phyloP scores from a whole-genome alignment of 2,329 filamentous ascomycete genomes.

The Elsinoe perseae region DNA sequence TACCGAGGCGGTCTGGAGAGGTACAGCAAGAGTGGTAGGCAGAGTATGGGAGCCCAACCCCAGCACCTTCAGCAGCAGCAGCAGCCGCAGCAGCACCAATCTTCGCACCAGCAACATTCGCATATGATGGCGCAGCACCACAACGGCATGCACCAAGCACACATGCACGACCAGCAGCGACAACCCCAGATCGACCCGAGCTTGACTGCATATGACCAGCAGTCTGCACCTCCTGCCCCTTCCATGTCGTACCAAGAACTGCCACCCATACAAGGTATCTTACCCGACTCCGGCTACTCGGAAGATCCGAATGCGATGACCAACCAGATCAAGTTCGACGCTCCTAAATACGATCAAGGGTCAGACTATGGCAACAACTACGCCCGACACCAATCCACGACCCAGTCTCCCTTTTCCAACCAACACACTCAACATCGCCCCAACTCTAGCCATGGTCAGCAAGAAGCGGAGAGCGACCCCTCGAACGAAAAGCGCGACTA shows the following conservation, averaged over 20 bases:
- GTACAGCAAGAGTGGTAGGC: conserved; percentile 51
- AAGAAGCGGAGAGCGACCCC: conserved; percentile 28
- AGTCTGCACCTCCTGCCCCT: conserved; percentile 26
- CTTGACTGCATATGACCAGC: conserved; percentile 25
- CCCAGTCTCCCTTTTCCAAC: conserved; percentile 27
- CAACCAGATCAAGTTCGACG: conserved; percentile 24
- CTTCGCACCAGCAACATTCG: not conserved
- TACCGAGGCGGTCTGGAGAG: conserved; percentile 71
- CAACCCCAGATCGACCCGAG: conserved; percentile 16
- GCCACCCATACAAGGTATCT: conserved; percentile 44
- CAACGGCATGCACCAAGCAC: conserved; percentile 10
- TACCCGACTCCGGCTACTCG: conserved; percentile 38
- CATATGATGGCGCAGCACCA: conserved; percentile 13
- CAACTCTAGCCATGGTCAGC: conserved; percentile 30
- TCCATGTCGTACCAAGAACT: conserved; percentile 41
- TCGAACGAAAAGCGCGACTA: conserved; percentile 50
- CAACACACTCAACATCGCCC: conserved; percentile 33
- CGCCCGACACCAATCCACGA: conserved; percentile 21
- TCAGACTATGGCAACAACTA: conserved; percentile 24
- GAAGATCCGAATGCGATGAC: conserved; percentile 17
- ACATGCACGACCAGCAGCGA: conserved; percentile 9
- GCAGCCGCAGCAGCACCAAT: conserved; percentile 23
- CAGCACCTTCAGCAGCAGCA: conserved; percentile 27
- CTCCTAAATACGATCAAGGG: conserved; percentile 26
- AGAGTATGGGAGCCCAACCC: conserved; percentile 21